Percentiles rank a stretch among this genome's conserved stretches.
Evolutionary conservation across 768 basidiomycete genomes (phyloP).

Genomic region (Lactarius akahatsu): DNA sequence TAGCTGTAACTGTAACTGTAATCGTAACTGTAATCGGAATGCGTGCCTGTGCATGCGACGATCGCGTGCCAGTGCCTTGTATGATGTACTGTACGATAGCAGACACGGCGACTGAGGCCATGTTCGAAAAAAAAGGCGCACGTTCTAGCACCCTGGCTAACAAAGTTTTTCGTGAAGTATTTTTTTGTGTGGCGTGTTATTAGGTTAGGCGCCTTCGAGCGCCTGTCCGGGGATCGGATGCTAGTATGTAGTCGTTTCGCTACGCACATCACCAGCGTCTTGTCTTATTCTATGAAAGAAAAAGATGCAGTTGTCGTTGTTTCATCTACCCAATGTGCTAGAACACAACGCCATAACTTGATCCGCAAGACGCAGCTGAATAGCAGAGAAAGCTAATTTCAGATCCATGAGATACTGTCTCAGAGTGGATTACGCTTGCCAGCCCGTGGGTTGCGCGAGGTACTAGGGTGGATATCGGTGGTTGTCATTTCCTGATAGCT

Average conservation of each 20-base stretch:
- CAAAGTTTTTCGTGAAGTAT: background rate
- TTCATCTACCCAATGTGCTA: slow-evolving; percentile 8
- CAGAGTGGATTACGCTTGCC: background rate
- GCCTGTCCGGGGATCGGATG: background rate
- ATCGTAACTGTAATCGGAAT: too few species aligned
- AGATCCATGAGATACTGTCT: background rate
- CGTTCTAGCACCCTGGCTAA: background rate
- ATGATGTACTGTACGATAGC: background rate
- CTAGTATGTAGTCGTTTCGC: background rate
- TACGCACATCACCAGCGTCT: background rate
- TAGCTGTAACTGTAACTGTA: too few species aligned
- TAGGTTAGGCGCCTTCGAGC: background rate
- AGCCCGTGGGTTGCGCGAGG: background rate
- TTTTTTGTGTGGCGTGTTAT: slow-evolving; percentile 4
- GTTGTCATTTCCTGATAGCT: background rate
- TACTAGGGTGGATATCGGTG: background rate
- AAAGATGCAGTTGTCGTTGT: background rate
- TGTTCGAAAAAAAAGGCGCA: background rate
- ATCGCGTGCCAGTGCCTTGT: too few species aligned
- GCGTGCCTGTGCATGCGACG: too few species aligned
- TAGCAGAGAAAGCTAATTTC: background rate
- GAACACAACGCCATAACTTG: background rate
- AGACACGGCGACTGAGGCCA: background rate
- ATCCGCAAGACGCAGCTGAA: background rate
- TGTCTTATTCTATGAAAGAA: background rate